Conservation (phyloP, 2,329 filamentous ascomycete species). For the Davidsoniella virescens region DNA sequence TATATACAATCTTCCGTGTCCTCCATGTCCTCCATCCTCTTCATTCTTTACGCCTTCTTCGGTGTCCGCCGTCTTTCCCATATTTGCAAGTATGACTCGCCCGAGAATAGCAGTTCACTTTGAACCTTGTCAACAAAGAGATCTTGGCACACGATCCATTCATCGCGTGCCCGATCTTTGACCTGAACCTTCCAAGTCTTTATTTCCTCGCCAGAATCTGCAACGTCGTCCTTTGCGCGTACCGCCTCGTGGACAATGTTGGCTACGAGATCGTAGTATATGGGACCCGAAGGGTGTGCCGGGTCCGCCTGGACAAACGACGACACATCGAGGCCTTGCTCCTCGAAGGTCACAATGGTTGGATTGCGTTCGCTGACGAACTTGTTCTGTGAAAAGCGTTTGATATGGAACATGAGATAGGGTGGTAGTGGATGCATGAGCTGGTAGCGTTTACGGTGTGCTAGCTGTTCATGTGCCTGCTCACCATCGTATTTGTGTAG, state of each 20-base stretch:
- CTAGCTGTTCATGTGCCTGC: conserved; percentile 72
- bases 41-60: not conserved
- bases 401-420: conserved; percentile 85
- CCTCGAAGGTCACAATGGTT: conserved; percentile 93
- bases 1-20: not conserved
- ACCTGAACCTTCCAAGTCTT: conserved; percentile 94
- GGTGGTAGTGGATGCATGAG: conserved; percentile 81
- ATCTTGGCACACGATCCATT: conserved; percentile 92
- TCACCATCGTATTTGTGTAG: conserved; percentile 87
- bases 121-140: conserved; percentile 81
- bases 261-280: conserved; percentile 88
- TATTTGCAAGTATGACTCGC: conserved; percentile 89
- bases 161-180: conserved; percentile 59
- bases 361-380: conserved; percentile 93
- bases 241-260: conserved; percentile 85
- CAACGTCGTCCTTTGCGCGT: conserved; percentile 63
- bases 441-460: conserved; percentile 76
- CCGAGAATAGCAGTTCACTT: conserved; percentile 76
- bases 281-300: conserved; percentile 50
- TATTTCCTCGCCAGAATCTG: conserved; percentile 70
- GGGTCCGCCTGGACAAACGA: conserved; percentile 87
- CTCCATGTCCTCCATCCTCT: not conserved
- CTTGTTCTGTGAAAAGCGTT: conserved; percentile 92
- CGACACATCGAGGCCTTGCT: conserved; percentile 64
- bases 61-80: conserved; percentile 66